Conservation (phyloP, 2,329 filamentous ascomycete species). For the Cyphellophora attinorum region DNA sequence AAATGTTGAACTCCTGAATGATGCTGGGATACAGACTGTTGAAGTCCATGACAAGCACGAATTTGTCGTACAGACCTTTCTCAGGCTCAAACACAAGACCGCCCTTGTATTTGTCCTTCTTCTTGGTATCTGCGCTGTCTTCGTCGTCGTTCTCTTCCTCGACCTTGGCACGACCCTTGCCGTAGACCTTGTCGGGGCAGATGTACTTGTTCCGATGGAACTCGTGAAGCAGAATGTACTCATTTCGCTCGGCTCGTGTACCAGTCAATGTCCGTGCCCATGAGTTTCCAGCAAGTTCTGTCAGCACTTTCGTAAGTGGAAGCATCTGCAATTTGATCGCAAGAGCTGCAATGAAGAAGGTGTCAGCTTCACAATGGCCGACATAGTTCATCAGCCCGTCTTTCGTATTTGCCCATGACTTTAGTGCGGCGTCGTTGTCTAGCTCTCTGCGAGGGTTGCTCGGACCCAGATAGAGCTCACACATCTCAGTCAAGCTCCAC, state of each 20-base stretch:
- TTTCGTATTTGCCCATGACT: slow-evolving; percentile 74
- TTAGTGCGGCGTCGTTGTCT: slow-evolving; percentile 78
- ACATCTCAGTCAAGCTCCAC: slow-evolving; percentile 98
- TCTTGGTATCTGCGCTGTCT: slow-evolving; percentile 66
- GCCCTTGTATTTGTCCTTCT: slow-evolving; percentile 99
- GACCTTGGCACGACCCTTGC: slow-evolving; percentile 61
- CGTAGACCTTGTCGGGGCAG: slow-evolving; percentile 85
- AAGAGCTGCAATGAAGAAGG: slow-evolving; percentile 87
- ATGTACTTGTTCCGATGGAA: slow-evolving; percentile 97
- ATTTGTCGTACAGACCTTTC: slow-evolving; percentile 95
- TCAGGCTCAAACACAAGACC: slow-evolving; percentile 97
- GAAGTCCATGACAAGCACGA: slow-evolving; percentile 99
- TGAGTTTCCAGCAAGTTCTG: slow-evolving; percentile 93
- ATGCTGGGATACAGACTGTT: slow-evolving; percentile 98
- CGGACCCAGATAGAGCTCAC: slow-evolving; percentile 71
- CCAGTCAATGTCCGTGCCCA: slow-evolving; percentile 95
- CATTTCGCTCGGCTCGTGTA: slow-evolving; percentile 92
- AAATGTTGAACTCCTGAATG: slow-evolving; percentile 99
- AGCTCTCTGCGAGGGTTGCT: slow-evolving; percentile 69
- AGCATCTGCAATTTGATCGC: slow-evolving; percentile 85
- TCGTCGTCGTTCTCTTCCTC: slow-evolving; percentile 65
- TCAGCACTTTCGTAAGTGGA: slow-evolving; percentile 86
- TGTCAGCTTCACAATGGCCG: slow-evolving; percentile 88
- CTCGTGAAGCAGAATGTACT: slow-evolving; percentile 97
- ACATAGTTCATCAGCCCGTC: slow-evolving; percentile 88